Conservation (phyloP, 1,284 basidiomycete genomes). For the Bjerkandera adusta region DNA sequence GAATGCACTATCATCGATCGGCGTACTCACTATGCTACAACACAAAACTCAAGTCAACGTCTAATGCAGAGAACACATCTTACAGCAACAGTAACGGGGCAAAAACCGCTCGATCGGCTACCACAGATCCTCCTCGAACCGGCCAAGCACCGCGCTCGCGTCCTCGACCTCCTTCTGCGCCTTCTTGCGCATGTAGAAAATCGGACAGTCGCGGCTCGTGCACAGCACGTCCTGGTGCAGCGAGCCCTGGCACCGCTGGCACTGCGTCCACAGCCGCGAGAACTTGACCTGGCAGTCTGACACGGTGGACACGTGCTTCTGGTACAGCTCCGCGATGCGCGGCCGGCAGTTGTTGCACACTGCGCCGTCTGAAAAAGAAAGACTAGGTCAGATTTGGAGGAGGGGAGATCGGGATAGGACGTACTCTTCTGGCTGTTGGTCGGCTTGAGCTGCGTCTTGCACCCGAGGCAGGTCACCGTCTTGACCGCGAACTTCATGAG, state of each 20-base stretch:
- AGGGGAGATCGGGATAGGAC: slow-evolving; percentile 20
- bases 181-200: slow-evolving; percentile 97
- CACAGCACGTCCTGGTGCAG: slow-evolving; percentile 97
- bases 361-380: slow-evolving; percentile 67
- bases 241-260: slow-evolving; percentile 94
- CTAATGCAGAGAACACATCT: too few species aligned
- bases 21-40: too few species aligned
- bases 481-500: slow-evolving; percentile 98
- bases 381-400: not conserved
- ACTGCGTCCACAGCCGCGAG: slow-evolving; percentile 94
- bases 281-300: slow-evolving; percentile 87
- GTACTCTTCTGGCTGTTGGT: slow-evolving; percentile 72
- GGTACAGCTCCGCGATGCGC: slow-evolving; percentile 83
- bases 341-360: slow-evolving; percentile 92
- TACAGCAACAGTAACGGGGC: too few species aligned
- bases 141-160: slow-evolving; percentile 69
- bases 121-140: slow-evolving; percentile 71
- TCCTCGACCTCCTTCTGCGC: slow-evolving; percentile 95
- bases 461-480: slow-evolving; percentile 90
- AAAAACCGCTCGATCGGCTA: slow-evolving; percentile 40
- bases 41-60: too few species aligned
- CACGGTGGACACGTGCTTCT: slow-evolving; percentile 76
- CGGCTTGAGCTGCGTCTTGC: slow-evolving; percentile 80
- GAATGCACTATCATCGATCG: too few species aligned
- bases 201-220: slow-evolving; percentile 96